Base-by-base conservation (phyloP, 768 basidiomycete genomes). In the button mushroom (Agaricus bisporus) region DNA sequence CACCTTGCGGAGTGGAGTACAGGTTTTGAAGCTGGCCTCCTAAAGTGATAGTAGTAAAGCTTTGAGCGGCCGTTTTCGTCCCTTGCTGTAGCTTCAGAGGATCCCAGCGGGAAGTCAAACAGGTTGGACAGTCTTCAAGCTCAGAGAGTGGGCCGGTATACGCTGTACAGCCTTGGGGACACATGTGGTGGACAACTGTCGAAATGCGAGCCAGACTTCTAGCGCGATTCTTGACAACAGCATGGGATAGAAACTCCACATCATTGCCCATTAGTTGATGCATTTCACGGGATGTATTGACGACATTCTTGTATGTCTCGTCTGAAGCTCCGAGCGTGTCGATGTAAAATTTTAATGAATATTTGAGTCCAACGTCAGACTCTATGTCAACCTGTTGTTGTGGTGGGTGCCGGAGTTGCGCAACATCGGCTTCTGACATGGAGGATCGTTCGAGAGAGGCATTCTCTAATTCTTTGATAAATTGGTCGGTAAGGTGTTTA, bases 11-110 rank as follows among this genome's bases (percentile, higher is more conserved):
- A 2, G 49, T 58, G 0, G 65, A 37, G n/a, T 60, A 63, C 1
- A 71, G 44, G 0, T 73, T 69, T 46, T 80, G 78, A 0, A 78
- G 55, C 25, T 72, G 69, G 0, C 73, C 73, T 1, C 75, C 74
- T 12, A 78, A 20, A 0, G 69, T 73, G 2, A 80, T 67, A 0
- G 75, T 79, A 0, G 52, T 55, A 48, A 74, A 74, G 4, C 64
- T 57, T 6, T 68, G 63, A 0, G 59, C 61, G 0, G 71, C 56
- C 1, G 49, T 25, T 18, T 52, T 63, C 60, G 9, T 45, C 25
- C 39, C 49, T 14, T 29, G 14, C 11, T 29, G 26, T 8, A 55
- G 51, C 12, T 56, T 20, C n/a, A 41, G 17, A 2, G 58, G 54
- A 15, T 68, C 60, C 48, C 67, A 68, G 1, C 64, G 65, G 5